Evolutionary conservation across 768 basidiomycete species (phyloP).

Genomic region (Rhizopogon roseolus): DNA sequence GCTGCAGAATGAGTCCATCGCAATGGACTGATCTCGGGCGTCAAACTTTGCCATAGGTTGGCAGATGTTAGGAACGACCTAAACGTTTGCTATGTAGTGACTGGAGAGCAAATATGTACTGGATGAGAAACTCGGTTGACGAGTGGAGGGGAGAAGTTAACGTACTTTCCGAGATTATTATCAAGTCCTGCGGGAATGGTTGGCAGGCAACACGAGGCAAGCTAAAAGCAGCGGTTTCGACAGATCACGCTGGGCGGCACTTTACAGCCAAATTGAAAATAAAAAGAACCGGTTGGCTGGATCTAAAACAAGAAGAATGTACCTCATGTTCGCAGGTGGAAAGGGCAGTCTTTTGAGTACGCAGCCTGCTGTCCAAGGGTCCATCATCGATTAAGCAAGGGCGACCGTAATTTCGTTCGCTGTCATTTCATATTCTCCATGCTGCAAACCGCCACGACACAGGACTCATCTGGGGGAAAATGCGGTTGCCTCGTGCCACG

Average conservation of each 20-base stretch:
- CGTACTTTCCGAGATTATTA: slow-evolving; percentile 25
- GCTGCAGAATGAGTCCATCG: slow-evolving; percentile 28
- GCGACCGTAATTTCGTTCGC: background rate
- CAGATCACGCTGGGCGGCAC: slow-evolving; percentile 15
- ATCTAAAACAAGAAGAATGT: slow-evolving; percentile 10
- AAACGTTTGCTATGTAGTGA: slow-evolving; percentile 10
- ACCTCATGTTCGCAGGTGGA: background rate
- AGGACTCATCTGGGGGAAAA: slow-evolving; percentile 15
- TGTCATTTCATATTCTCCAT: slow-evolving; percentile 4
- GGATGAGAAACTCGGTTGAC: slow-evolving; percentile 10
- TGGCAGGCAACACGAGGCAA: slow-evolving; percentile 30
- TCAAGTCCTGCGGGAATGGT: slow-evolving; percentile 20
- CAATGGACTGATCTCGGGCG: slow-evolving; percentile 17
- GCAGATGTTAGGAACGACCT: slow-evolving; percentile 15
- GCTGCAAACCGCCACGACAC: slow-evolving; percentile 5
- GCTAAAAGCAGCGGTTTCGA: slow-evolving; percentile 23
- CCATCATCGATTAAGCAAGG: background rate
- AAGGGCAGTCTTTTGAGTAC: background rate
- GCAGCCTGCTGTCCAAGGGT: background rate
- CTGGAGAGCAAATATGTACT: slow-evolving; percentile 10
- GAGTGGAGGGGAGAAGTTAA: slow-evolving; percentile 16
- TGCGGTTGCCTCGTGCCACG: slow-evolving; percentile 23
- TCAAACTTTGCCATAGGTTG: slow-evolving; percentile 18
- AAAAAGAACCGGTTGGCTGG: slow-evolving; percentile 5
- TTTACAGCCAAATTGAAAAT: slow-evolving; percentile 13